These are phyloP conservation scores for Rhodosorus marinus DNA, from an alignment of 23 red algal genomes.

Conservation along the genomic window DNA sequence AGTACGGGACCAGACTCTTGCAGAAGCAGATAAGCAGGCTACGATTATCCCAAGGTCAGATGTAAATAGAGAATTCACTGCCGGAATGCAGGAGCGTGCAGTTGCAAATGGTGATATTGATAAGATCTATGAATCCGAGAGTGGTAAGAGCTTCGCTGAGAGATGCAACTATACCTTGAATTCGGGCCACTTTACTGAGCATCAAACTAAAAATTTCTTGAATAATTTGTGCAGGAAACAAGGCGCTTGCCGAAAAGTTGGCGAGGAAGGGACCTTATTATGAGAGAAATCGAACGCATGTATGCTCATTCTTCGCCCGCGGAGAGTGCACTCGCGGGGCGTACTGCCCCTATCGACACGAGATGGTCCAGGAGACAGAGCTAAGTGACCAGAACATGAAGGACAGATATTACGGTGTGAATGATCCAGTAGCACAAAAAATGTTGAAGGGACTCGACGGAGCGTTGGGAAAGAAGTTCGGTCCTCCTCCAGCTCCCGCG, in stretches of 20 bases:
- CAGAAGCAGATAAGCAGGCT: slow-evolving; percentile 22
- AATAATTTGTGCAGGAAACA: too few species aligned
- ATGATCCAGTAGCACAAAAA: slow-evolving; percentile 65
- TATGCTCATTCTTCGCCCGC: slow-evolving; percentile 71
- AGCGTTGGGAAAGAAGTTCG: not conserved
- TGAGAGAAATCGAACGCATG: slow-evolving; percentile 42
- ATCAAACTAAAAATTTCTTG: too few species aligned
- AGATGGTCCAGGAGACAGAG: slow-evolving; percentile 17
- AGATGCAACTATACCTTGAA: too few species aligned
- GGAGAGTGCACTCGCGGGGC: slow-evolving; percentile 44
- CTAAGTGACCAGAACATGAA: slow-evolving; percentile 38
- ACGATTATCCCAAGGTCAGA: slow-evolving; percentile 38
- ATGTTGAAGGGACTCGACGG: slow-evolving; percentile 19
- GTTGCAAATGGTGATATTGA: slow-evolving; percentile 29
- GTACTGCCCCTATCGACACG: slow-evolving; percentile 69
- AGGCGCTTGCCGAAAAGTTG: slow-evolving; percentile 34
- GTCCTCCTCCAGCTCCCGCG: not conserved
- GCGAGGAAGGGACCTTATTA: slow-evolving; percentile 34
- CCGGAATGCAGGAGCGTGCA: slow-evolving; percentile 33
- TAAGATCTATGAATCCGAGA: slow-evolving; percentile 43
- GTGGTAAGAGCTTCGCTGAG: too few species aligned
- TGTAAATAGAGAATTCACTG: slow-evolving; percentile 36
- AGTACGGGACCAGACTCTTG: slow-evolving; percentile 50
- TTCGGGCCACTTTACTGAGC: too few species aligned
- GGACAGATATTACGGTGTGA: slow-evolving; percentile 64